Base-by-base conservation (phyloP, 495 filamentous ascomycete genomes). In the Penicillium canariense region DNA sequence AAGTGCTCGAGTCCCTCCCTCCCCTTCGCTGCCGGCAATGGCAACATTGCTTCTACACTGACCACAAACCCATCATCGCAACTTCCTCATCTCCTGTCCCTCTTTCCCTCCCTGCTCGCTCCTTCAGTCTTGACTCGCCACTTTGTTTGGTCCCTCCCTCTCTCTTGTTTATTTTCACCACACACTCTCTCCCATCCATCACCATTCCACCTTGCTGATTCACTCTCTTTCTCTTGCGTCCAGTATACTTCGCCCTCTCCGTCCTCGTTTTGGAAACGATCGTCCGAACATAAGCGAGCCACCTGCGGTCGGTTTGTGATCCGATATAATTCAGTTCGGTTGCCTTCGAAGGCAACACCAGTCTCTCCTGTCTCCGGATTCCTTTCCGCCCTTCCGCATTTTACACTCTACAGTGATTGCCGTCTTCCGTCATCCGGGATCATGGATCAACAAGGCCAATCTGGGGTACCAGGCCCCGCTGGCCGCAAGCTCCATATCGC, bases 401-500 rank as follows among this genome's bases (percentile, higher is more conserved):
- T 61, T 56, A 57, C 56, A 68, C 49, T 56, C 43, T 56, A 60
- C 62, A 61, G 48, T 56, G 55, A 60, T 55, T 56, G 34, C 49
- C 49, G 34, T 45, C 50, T 35, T 36, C 48, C 44, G 40, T 61
- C 55, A 57, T 65, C 64, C 54, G 52, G 56, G 48, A 75, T 65
- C 50, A 96, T 96, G 90, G 91, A 96, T 75, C 89, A 91, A 74
- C 84, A 88, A 70, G 84, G 85, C 64, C 87, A 87, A 59, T 74
- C 84, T 63, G 88, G 85, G 66, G 84, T 87, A 46, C 84, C 86
- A 70, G 91, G 91, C 56, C 89, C 93, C 56, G 75, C 85, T 54
- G 91, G 91, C 61, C 91, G 94, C 66, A 87, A 91, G 70, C 84
- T 97, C 61, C 93, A 97, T 76, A 97, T 98, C 69, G 94, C 95